Evolutionary conservation across 345 rosid species (phyloP).

Genomic region (Diplotaxis tenuifolia): DNA sequence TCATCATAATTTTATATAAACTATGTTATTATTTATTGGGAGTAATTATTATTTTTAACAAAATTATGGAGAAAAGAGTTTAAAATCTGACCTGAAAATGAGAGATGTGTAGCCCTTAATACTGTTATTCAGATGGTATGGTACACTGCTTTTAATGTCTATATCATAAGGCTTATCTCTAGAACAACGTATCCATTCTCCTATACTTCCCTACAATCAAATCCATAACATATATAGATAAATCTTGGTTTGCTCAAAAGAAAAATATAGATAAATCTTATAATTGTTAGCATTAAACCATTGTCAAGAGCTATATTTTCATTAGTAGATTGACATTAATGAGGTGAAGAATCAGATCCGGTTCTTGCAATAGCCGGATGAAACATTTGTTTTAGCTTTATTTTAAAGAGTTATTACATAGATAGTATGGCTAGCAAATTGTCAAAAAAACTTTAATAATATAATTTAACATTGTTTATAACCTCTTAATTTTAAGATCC

Average conservation of each 20-base stretch:
- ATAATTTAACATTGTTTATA: too few relatives aligned
- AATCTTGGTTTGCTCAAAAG: too few relatives aligned
- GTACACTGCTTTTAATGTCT: constrained; percentile 13
- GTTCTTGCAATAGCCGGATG: too few relatives aligned
- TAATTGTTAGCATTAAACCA: too few relatives aligned
- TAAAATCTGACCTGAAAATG: constrained; percentile 11
- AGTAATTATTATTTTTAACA: background rate
- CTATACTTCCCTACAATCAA: constrained; percentile 12
- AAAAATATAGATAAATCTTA: too few relatives aligned
- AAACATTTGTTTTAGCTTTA: too few relatives aligned
- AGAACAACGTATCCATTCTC: constrained; percentile 9
- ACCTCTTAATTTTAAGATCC: too few relatives aligned
- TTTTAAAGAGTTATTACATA: too few relatives aligned
- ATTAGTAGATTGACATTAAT: background rate
- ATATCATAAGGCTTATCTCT: background rate
- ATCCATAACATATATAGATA: background rate
- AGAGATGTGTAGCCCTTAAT: constrained; percentile 20
- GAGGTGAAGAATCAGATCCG: background rate
- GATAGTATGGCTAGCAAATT: too few relatives aligned
- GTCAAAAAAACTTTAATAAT: too few relatives aligned
- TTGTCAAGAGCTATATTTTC: background rate
- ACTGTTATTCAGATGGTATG: constrained; percentile 22
- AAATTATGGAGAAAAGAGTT: background rate
- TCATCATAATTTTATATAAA: background rate
- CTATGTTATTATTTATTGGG: background rate